Base-by-base conservation (phyloP, 179 eudicot genomes). In the Actinidia chinensis region DNA sequence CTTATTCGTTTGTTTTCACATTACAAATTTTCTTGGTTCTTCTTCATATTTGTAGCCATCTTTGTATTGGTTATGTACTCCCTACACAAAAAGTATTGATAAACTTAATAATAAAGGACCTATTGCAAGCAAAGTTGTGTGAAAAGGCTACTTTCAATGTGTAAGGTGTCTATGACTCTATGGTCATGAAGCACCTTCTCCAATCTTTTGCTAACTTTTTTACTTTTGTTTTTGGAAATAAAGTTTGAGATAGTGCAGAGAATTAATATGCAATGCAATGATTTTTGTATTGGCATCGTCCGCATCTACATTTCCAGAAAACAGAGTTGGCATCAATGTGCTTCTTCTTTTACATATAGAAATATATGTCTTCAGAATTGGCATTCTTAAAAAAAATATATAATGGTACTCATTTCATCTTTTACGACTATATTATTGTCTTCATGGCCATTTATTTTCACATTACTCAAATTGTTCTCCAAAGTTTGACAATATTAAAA, bases 181-280 rank as follows among this genome's bases (percentile, higher is more conserved):
- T 17, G n/a, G n/a, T n/a, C n/a, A n/a, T n/a, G n/a, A 71, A 78
- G 85, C 83, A 85, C 63, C 66, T 83, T 48, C 74, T 78, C 54
- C n/a, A n/a, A n/a, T 78, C 69, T 79, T 80, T 6, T n/a, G 33
- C 58, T 22, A 6, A 20, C 6, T 78, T 79, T 66, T 68, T 15
- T 23, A 44, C 52, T 18, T 68, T 23, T 28, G 25, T 8, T 64
- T 73, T 15, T 48, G 33, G 44, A 65, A 65, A 36, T 43, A 23
- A 44, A 77, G 40, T 76, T 66, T 51, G 51, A 15, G 63, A 48
- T 15, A 7, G 33, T 68, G 13, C 61, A 46, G 22, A 68, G 42
- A 52, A 67, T 4, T 42, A 50, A 33, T 48, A 64, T 10, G 28
- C 58, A 75, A 15, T 47, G 64, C 63, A 64, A n/a, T 52, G 74